Base-by-base conservation (phyloP, 208 protist species). In the Wallacemonas sp. region DNA sequence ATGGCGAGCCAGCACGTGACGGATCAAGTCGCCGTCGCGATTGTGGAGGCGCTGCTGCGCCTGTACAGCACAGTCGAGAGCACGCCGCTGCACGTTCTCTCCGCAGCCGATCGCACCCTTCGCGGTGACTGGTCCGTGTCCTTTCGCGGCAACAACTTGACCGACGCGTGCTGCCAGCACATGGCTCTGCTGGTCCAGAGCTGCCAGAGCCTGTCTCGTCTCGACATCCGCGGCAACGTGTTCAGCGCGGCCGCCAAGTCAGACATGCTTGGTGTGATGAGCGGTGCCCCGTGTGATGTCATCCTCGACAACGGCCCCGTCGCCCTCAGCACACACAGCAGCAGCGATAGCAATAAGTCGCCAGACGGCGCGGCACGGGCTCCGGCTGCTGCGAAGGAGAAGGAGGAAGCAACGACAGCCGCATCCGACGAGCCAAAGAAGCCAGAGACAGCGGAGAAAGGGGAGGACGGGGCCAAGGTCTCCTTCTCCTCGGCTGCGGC, bases 21-120 rank as follows among this genome's bases (percentile, higher is more conserved):
- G 9, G 85, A 94, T 66, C 78, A 76, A 48, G 71, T 79, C 14
- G 52, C 60, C 8, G 74, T 94, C 9, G 87, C 87, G 5, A 47
- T 91, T 12, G 76, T 68, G 14, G 87, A 93, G 72, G 46, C 77
- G 16, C 71, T 93, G 23, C 34, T 90, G 26, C 88, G 87, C 55
- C 55, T 87, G 6, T 66, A 79, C 9, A 24, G 43, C 1, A 41
- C 57, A 0, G 55, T 52, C 38, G 41, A 30, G 23, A 70, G 56
- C n/a, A 17, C 29, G 24, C 39, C 24, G 3, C 16, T 38, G 8
- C 29, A 55, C 49, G 34, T 32, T 12, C 54, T 83, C 2, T 33
- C 29, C 12, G 71, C 76, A 16, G 65, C 57, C 17, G 46, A 44
- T 2, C 54, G 19, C n/a, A 33, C 32, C 6, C 47, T 48, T 29